Evolutionary conservation across 306 rosid species (phyloP), one percentile per base, ranked within the genome.

Genomic region (Astragalus glycyphyllos): DNA sequence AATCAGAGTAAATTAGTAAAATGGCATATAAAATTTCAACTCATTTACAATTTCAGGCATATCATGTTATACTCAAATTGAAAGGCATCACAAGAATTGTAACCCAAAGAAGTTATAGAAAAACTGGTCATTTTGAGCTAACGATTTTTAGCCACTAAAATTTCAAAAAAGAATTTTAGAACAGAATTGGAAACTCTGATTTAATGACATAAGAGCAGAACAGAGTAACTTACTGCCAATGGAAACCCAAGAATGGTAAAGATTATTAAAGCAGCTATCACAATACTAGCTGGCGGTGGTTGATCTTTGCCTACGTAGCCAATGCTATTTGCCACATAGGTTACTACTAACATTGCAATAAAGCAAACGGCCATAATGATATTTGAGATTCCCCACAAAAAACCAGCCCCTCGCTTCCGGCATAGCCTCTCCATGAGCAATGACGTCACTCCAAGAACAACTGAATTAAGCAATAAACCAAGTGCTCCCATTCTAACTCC

Each of bases 401-500:
- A 95, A 80, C 96, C 96, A 34, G 96, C 84, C 15, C 99, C 99
- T 78, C 91, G 86, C 74, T 89, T 91, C 76, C 97, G 86, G 82
- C 91, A 84, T 69, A 95, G 87, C 84, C 77, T 75, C 89, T 91
- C 97, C 97, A 95, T 86, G 66, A 95, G 84, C 83, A 95, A 31
- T 16, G 97, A 91, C 54, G 97, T 89, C 66, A 91, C 66, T 72
- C 91, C 99, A 81, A 95, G 96, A 84, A 94, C 84, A 82, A 94
- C 88, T 12, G 98, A 94, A 59, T 94, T 90, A 77, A 89, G 85
- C 88, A 87, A 73, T 69, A 94, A 86, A 77, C 98, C 98, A 76
- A 90, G 77, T 8, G 97, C 89, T 37, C 98, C 97, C 95, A 89
- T 87, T 89, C 98, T 84, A 68, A 94, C 96, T 64, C 98, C 98